A percentile compares a stretch with the other conserved stretches of the same genome.
Conservation (phyloP, 805 yeast species). For the Ascoidea tarda region DNA sequence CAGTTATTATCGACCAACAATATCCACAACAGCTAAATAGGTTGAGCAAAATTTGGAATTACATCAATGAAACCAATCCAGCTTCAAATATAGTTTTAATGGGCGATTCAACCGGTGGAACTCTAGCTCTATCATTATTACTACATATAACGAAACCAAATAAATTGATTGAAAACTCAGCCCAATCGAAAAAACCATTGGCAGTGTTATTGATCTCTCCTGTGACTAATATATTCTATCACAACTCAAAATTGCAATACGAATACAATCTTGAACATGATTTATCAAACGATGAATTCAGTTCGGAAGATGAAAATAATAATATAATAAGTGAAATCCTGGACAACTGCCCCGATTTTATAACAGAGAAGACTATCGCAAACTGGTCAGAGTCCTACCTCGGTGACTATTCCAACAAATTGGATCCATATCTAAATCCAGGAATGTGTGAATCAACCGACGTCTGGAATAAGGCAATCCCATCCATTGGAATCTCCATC, state of each 20-base stretch:
- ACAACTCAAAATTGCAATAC: neutral
- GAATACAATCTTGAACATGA: neutral
- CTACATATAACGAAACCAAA: neutral
- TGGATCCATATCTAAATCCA: neutral
- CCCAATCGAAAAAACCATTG: neutral
- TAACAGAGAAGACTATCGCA: neutral
- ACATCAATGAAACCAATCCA: neutral
- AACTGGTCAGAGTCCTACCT: neutral
- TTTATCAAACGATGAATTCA: neutral
- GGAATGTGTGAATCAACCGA: neutral
- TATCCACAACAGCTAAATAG: neutral
- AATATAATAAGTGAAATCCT: no score
- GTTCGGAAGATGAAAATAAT: neutral
- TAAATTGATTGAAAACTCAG: no score
- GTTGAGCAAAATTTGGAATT: neutral
- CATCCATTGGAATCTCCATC: neutral
- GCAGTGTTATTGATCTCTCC: neutral
- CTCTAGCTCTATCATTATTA: neutral
- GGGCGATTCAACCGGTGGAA: neutral
- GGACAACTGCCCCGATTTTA: no score
- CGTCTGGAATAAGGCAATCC: neutral
- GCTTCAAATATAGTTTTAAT: neutral
- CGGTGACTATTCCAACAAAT: no score
- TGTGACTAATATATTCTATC: no score
- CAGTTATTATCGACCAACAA: neutral